These are phyloP conservation scores for Oryza brachyantha DNA, from an alignment of 176 grass and related monocot species.

Conservation along the genomic window DNA sequence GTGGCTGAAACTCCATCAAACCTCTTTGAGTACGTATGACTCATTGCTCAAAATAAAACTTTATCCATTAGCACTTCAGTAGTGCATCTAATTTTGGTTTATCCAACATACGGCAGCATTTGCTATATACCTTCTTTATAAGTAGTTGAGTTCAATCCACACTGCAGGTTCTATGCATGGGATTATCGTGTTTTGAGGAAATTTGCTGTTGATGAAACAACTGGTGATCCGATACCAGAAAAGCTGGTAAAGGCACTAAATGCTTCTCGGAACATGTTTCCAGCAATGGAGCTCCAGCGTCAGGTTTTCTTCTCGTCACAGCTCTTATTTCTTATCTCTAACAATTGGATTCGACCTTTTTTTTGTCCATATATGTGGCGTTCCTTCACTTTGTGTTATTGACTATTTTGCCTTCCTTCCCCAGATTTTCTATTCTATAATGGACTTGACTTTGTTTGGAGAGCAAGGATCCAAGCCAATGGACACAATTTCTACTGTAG, in stretches of 20 bases:
- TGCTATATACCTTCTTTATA: neutral
- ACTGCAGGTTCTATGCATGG: slow-evolving; percentile 87
- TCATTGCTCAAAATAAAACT: neutral
- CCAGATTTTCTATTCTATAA: slow-evolving; percentile 93
- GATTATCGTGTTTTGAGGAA: slow-evolving; percentile 86
- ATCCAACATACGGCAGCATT: slow-evolving; percentile 18
- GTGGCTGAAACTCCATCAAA: slow-evolving; percentile 90
- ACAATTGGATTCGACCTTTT: neutral
- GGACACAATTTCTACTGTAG: slow-evolving; percentile 75
- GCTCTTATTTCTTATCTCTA: slow-evolving; percentile 2
- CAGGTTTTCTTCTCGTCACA: slow-evolving; percentile 50
- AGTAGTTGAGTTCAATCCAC: slow-evolving; percentile 7
- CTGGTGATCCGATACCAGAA: slow-evolving; percentile 83
- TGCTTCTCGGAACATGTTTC: slow-evolving; percentile 77
- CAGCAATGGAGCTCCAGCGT: slow-evolving; percentile 78
- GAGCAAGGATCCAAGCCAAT: slow-evolving; percentile 58
- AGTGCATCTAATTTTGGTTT: slow-evolving; percentile 2
- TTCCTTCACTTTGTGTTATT: slow-evolving; percentile 11
- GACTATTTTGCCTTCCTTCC: neutral
- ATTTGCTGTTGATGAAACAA: slow-evolving; percentile 84
- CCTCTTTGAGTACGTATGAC: slow-evolving; percentile 80
- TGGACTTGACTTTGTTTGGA: slow-evolving; percentile 85
- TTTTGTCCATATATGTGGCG: neutral
- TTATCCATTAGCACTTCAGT: neutral
- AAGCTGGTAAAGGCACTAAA: slow-evolving; percentile 76